These are phyloP conservation scores for Cytospora schulzeri DNA, from an alignment of 2,329 filamentous ascomycete genomes.

Conservation along the genomic window DNA sequence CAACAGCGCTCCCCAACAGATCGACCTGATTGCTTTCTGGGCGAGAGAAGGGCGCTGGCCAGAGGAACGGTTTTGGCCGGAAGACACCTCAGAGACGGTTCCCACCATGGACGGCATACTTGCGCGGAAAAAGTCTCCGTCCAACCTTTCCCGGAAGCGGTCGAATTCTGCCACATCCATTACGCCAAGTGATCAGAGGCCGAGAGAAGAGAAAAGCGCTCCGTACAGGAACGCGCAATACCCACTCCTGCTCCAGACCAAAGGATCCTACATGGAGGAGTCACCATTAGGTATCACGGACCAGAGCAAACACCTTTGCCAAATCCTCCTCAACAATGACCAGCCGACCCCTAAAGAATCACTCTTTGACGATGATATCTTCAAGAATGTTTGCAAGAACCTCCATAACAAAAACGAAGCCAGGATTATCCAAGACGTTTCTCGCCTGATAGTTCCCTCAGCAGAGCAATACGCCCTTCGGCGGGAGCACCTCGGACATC, in stretches of 20 bases:
- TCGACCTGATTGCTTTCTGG: constrained; percentile 30
- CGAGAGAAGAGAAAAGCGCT: constrained; percentile 37
- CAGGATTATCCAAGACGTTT: constrained; percentile 42
- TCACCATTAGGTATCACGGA: constrained; percentile 36
- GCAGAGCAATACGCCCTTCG: constrained; percentile 39
- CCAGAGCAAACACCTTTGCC: constrained; percentile 37
- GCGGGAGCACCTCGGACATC: constrained; percentile 34
- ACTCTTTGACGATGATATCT: constrained; percentile 39
- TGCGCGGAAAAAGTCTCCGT: constrained; percentile 35
- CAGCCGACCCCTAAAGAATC: constrained; percentile 33
- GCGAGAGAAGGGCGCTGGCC: constrained; percentile 29
- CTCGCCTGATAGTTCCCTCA: constrained; percentile 42
- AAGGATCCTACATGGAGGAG: constrained; percentile 40
- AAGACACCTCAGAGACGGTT: constrained; percentile 14
- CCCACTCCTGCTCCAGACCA: constrained; percentile 37
- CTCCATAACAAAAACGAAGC: constrained; percentile 40
- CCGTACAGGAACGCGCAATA: constrained; percentile 37
- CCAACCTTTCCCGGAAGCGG: constrained; percentile 33
- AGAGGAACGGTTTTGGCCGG: background rate
- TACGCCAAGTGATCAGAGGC: constrained; percentile 37
- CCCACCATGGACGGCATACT: constrained; percentile 36
- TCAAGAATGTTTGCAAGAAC: constrained; percentile 38
- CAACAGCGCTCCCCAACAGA: background rate
- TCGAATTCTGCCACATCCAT: constrained; percentile 31
- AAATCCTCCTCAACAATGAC: constrained; percentile 36